Base-by-base conservation (phyloP, 78 protist species). In the Dictyostelium discoideum region DNA sequence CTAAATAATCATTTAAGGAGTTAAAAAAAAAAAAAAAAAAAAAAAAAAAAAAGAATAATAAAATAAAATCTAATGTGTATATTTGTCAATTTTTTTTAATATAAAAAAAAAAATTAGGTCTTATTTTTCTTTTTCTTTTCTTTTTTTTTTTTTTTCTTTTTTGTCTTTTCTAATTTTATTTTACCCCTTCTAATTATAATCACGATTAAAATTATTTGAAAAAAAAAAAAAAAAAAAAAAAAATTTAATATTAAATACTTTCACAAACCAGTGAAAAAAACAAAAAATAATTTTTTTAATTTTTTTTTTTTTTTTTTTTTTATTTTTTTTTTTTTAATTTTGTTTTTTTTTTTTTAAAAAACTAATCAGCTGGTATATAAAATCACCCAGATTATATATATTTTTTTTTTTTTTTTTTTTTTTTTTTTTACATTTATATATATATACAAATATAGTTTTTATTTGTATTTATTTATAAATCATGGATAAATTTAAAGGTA, bases 291-390 rank as follows among this genome's bases (percentile, higher is more conserved):
- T 65, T n/a, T n/a, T 65, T 65, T 65, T n/a, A 8, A 65, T 65
- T 65, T n/a, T n/a, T 65, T 65, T 65, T n/a, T 65, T n/a, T n/a
- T 65, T n/a, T n/a, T 67, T 67, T 67, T 67, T 67, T 67, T 67
- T 67, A 5, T 20, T 67, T 67, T 67, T n/a, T 22, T 63, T 63
- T n/a, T 24, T 24, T 67, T 67, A 24, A 10, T 67, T 67, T 67
- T 22, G 14, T 63, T 60, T 60, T 60, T 60, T 60, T 22, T 60
- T 60, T 18, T 16, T 10, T n/a, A n/a, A n/a, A 50, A 54, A 54
- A 54, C 65, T 54, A 16, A 54, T 54, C 65, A 54, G 18, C 65
- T 54, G 65, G 65, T 13, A 16, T 22, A 54, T 3, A 54, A 54
- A 54, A 54, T 10, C 18, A 32, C 65, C 65, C 76, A 67, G 76